Evolutionary conservation across 805 yeast species (phyloP).

Genomic region (Kregervanrija pseudodelftensis): DNA sequence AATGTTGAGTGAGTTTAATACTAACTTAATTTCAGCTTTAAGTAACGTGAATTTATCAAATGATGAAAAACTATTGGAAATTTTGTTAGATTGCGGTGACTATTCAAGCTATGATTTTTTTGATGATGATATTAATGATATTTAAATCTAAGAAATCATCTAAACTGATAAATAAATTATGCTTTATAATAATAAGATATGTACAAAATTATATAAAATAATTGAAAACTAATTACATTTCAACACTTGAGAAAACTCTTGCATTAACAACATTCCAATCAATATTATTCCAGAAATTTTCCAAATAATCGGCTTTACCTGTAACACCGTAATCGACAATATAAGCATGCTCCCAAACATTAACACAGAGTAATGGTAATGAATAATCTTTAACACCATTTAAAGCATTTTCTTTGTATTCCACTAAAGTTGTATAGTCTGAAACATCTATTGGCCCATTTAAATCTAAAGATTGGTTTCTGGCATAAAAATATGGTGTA

Average conservation of each 20-base stretch:
- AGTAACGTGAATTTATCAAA: constrained; percentile 26
- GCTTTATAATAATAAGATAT: no score
- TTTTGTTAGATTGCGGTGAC: constrained; percentile 25
- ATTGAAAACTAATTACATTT: constrained; percentile 4
- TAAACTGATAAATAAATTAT: no score
- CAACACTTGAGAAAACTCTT: constrained; percentile 24
- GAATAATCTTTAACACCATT: constrained; percentile 48
- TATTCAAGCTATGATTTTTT: constrained; percentile 21
- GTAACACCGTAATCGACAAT: constrained; percentile 73
- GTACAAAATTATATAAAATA: background rate
- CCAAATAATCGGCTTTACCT: constrained; percentile 69
- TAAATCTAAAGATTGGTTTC: constrained; percentile 67
- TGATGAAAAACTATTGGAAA: constrained; percentile 24
- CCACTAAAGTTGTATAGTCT: constrained; percentile 41
- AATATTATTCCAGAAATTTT: constrained; percentile 67
- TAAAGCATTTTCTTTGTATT: constrained; percentile 20
- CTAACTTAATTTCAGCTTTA: constrained; percentile 27
- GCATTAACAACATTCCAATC: constrained; percentile 75
- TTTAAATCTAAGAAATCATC: background rate
- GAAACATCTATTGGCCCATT: constrained; percentile 61
- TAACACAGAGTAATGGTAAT: constrained; percentile 70
- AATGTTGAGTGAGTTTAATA: constrained; percentile 24
- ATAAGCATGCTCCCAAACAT: constrained; percentile 88
- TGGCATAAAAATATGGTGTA: constrained; percentile 63
- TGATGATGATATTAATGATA: constrained; percentile 14